phyloP scores from a whole-genome alignment of 139 green algal species.

The Coelastrella sp. region DNA sequence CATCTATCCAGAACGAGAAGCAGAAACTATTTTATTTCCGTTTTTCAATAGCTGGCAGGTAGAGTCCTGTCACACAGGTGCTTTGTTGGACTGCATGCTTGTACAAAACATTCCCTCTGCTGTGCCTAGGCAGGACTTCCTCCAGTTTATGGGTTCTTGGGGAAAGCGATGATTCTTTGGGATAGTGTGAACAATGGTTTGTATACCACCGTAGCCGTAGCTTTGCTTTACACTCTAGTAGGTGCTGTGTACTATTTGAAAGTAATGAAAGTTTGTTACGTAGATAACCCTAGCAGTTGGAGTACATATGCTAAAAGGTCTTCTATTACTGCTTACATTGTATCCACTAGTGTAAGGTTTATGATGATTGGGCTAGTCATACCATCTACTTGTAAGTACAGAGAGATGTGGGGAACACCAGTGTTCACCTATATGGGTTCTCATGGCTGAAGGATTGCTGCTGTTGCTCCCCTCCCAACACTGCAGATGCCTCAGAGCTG shows the following conservation, averaged over 20 bases:
- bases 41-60: no score
- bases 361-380: conserved; percentile 29
- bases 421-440: no score
- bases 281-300: conserved; percentile 28
- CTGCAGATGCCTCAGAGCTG: conserved; percentile 14
- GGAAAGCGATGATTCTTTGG: conserved; percentile 34
- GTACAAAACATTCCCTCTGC: no score
- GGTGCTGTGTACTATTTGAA: conserved; percentile 42
- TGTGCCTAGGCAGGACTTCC: conserved; percentile 32
- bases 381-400: no score
- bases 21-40: no score
- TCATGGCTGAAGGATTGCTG: no score
- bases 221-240: conserved; percentile 21
- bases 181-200: conserved; percentile 26
- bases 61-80: no score
- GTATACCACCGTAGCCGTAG: conserved; percentile 16
- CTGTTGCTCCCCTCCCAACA: no score
- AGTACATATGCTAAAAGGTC: conserved; percentile 18
- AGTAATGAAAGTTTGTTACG: conserved; percentile 33
- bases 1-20: no score
- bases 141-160: conserved; percentile 29
- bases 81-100: no score
- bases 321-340: conserved; percentile 32
- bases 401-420: no score
- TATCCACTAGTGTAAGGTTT: conserved; percentile 11